Percentiles rank a stretch among this genome's conserved stretches.
Evolutionary conservation across 352 stramenopile species (phyloP).

Genomic region (Pythium guiyangense): DNA sequence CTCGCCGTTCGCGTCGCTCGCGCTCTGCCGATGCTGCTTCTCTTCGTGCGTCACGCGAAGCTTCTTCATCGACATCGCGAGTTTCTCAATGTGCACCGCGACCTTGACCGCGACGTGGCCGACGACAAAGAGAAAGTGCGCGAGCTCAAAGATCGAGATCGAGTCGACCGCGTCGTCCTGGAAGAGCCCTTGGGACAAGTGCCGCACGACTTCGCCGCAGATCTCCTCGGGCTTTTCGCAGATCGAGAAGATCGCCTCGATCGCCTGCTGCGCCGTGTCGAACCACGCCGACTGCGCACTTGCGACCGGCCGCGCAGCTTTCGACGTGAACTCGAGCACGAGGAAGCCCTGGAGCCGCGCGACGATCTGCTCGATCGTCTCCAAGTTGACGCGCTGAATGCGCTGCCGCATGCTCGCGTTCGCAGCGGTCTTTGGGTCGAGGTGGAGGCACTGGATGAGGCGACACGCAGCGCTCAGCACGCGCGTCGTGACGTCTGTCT

Average conservation of each 20-base stretch:
- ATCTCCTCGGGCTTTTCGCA: conserved; percentile 87
- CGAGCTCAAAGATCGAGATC: conserved; percentile 66
- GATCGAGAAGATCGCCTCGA: conserved; percentile 91
- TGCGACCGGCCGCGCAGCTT: conserved; percentile 40
- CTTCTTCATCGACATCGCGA: conserved; percentile 84
- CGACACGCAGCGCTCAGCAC: conserved; percentile 57
- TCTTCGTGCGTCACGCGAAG: conserved; percentile 82
- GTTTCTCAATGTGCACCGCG: conserved; percentile 91
- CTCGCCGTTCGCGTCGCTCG: conserved; percentile 11
- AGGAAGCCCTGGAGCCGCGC: conserved; percentile 84
- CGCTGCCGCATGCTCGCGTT: conserved; percentile 40
- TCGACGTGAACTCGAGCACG: conserved; percentile 80
- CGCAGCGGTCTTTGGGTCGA: conserved; percentile 33
- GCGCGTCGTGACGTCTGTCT: conserved; percentile 40
- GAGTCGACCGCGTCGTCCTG: conserved; percentile 54
- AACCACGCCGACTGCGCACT: conserved; percentile 85
- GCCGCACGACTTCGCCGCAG: conserved; percentile 64
- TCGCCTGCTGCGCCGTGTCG: conserved; percentile 87
- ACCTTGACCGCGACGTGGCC: conserved; percentile 94
- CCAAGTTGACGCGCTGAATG: conserved; percentile 71
- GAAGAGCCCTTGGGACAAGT: conserved; percentile 58
- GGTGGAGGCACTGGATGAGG: conserved; percentile 57
- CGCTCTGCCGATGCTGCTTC: conserved; percentile 30
- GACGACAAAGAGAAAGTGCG: conserved; percentile 94
- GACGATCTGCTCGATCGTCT: conserved; percentile 88